Evolutionary conservation across 2,329 filamentous ascomycete species (phyloP).

Genomic region (Pestalotiopsis sp.): DNA sequence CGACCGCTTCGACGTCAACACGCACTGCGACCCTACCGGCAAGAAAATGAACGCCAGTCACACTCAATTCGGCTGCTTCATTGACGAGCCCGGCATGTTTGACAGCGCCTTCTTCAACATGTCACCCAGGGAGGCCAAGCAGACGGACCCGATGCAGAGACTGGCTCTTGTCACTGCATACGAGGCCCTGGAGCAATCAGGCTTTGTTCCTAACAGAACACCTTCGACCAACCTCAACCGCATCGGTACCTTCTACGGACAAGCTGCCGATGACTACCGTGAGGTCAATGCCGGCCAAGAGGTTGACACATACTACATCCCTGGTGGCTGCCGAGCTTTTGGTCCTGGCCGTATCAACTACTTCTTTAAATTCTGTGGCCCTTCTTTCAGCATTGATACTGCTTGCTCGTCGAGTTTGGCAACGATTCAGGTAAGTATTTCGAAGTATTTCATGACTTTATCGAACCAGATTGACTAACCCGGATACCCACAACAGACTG

Average conservation of each 20-base stretch:
- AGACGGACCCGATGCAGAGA: conserved; percentile 71
- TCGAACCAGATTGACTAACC: neutral
- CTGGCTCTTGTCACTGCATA: conserved; percentile 68
- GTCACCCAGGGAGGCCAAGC: conserved; percentile 32
- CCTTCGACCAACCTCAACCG: conserved; percentile 56
- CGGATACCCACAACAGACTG: conserved; percentile 35
- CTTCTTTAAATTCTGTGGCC: conserved; percentile 76
- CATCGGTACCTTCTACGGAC: conserved; percentile 75
- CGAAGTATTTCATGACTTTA: neutral
- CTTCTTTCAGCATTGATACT: conserved; percentile 73
- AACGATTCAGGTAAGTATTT: conserved; percentile 59
- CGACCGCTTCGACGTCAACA: conserved; percentile 13
- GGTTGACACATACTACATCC: conserved; percentile 60
- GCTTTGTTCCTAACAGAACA: conserved; percentile 64
- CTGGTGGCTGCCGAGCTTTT: conserved; percentile 46
- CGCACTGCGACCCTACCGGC: conserved; percentile 53
- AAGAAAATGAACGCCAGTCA: conserved; percentile 39
- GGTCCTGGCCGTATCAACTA: conserved; percentile 68
- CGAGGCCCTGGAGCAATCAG: conserved; percentile 70
- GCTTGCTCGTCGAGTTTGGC: conserved; percentile 76
- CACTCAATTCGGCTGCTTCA: conserved; percentile 20
- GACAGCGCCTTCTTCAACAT: conserved; percentile 15
- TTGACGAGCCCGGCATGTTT: conserved; percentile 14
- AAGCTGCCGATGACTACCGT: conserved; percentile 76
- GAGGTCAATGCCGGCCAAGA: conserved; percentile 75